Percentiles rank a stretch among this genome's conserved stretches.
phyloP scores from a whole-genome alignment of 106 monocot species.

The Dendrobium catenatum region DNA sequence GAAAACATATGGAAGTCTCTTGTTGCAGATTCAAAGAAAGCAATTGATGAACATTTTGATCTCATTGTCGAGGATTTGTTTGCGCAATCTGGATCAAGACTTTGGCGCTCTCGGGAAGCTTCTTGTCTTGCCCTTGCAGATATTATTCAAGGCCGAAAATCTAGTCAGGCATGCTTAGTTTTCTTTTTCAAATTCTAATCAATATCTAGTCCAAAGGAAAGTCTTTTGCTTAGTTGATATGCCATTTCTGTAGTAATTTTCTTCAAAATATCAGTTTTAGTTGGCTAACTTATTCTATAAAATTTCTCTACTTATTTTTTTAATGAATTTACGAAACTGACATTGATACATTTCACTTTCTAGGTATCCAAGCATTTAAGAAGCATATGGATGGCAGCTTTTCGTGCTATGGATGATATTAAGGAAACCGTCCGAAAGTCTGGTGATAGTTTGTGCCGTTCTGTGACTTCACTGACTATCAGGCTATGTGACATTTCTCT shows the following conservation, averaged over 20 bases:
- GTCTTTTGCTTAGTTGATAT: neutral
- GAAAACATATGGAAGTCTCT: slow-evolving; percentile 96
- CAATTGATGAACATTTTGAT: slow-evolving; percentile 89
- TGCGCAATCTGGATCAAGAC: slow-evolving; percentile 82
- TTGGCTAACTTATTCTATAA: neutral
- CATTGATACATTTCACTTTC: neutral
- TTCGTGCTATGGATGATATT: slow-evolving; percentile 99
- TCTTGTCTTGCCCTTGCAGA: slow-evolving; percentile 97
- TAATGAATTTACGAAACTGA: neutral
- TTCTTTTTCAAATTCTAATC: neutral
- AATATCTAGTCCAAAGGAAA: neutral
- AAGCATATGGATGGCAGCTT: slow-evolving; percentile 72
- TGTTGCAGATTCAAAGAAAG: slow-evolving; percentile 79
- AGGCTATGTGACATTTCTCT: slow-evolving; percentile 87
- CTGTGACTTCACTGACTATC: slow-evolving; percentile 77
- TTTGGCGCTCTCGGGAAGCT: slow-evolving; percentile 99
- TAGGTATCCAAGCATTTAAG: slow-evolving; percentile 85
- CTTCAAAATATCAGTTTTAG: neutral
- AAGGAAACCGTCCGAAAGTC: slow-evolving; percentile 96
- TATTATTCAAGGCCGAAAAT: slow-evolving; percentile 90
- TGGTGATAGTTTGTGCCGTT: slow-evolving; percentile 88
- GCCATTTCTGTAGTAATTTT: neutral
- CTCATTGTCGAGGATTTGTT: slow-evolving; percentile 83
- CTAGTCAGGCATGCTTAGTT: slow-evolving; percentile 48
- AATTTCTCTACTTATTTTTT: neutral